Conservation (phyloP, 2,329 filamentous ascomycete species). For the Arachnopeziza araneosa region DNA sequence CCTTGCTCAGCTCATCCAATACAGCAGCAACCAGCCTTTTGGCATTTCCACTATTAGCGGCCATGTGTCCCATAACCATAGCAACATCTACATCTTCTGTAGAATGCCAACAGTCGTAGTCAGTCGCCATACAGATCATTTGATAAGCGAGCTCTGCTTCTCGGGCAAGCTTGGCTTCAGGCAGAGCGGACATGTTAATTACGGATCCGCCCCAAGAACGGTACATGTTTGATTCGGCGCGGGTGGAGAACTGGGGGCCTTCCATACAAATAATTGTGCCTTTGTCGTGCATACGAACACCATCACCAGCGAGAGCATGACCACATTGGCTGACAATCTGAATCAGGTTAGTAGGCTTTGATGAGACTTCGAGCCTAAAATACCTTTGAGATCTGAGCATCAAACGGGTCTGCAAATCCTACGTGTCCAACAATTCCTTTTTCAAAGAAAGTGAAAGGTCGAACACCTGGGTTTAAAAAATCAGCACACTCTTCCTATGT, state of each 20-base stretch:
- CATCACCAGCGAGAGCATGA: conserved; percentile 69
- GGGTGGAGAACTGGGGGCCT: conserved; percentile 96
- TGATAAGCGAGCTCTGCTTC: conserved; percentile 97
- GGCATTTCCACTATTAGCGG: conserved; percentile 84
- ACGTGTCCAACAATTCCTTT: conserved; percentile 89
- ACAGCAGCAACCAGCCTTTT: conserved; percentile 79
- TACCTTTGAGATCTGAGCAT: conserved; percentile 62
- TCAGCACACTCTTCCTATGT: background rate
- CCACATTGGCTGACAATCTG: conserved; percentile 71
- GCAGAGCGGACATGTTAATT: conserved; percentile 97
- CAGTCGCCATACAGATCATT: conserved; percentile 99
- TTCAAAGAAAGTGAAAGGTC: conserved; percentile 95
- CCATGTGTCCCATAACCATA: conserved; percentile 97
- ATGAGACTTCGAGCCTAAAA: background rate
- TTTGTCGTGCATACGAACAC: conserved; percentile 75
- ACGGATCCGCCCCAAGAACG: conserved; percentile 87
- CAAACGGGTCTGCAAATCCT: conserved; percentile 93
- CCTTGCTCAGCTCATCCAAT: conserved; percentile 74
- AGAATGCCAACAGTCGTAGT: conserved; percentile 97
- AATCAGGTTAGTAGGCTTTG: background rate
- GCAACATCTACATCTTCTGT: conserved; percentile 83
- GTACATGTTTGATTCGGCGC: conserved; percentile 93
- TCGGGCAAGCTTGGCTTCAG: conserved; percentile 90
- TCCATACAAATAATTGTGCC: conserved; percentile 95
- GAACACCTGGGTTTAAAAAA: conserved; percentile 46